Evolutionary conservation across 768 basidiomycete species (phyloP).

Genomic region (Pisolithus sp.): DNA sequence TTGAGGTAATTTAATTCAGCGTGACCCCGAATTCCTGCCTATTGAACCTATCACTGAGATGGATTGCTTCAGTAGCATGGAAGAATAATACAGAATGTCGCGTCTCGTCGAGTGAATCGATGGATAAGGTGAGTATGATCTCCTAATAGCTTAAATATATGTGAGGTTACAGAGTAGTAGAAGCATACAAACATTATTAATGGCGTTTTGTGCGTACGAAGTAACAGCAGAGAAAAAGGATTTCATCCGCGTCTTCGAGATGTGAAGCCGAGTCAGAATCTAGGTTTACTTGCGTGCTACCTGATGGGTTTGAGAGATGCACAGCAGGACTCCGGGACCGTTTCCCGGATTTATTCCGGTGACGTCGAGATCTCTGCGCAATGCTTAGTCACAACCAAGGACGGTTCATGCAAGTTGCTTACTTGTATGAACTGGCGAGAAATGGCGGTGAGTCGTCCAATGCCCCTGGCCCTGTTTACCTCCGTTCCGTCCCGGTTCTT

Average conservation of each 20-base stretch:
- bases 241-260: constrained; percentile 14
- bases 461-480: neutral
- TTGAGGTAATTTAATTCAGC: too few relatives aligned
- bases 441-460: constrained; percentile 3
- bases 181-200: constrained; percentile 1
- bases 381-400: neutral
- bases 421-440: constrained; percentile 15
- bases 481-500: neutral
- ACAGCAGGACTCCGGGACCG: neutral
- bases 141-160: neutral
- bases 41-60: too few relatives aligned
- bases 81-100: neutral
- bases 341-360: neutral
- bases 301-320: neutral
- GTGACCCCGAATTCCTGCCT: too few relatives aligned
- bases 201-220: constrained; percentile 15
- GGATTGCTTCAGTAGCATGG: neutral
- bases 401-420: neutral
- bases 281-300: constrained; percentile 1
- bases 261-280: neutral
- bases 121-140: neutral
- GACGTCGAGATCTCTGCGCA: constrained; percentile 3
- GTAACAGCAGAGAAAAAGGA: constrained; percentile 22
- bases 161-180: neutral
- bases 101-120: neutral